Percentiles rank a stretch among this genome's conserved stretches.
Evolutionary conservation across 192 early-diverging fungal species (phyloP).

Genomic region (Backusella mclennaniae): DNA sequence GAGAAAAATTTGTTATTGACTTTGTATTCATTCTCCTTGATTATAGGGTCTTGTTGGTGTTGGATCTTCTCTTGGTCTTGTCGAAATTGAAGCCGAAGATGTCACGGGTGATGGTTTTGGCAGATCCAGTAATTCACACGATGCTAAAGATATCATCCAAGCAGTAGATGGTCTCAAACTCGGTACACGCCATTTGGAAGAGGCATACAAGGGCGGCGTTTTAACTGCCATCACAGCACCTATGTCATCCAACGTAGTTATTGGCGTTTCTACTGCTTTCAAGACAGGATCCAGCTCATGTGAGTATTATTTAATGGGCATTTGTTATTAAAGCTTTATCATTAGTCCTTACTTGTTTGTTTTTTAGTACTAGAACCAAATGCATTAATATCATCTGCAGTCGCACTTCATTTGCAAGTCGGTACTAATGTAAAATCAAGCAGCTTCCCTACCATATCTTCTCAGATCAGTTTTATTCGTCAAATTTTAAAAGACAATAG

Average conservation of each 20-base stretch:
- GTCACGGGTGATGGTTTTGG: constrained; percentile 59
- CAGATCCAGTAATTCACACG: constrained; percentile 1
- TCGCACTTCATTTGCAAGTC: constrained; percentile 61
- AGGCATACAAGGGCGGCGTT: constrained; percentile 61
- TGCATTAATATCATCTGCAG: constrained; percentile 48
- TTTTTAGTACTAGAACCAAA: constrained; percentile 30
- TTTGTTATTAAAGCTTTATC: not conserved
- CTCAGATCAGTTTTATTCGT: constrained; percentile 51
- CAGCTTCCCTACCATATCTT: constrained; percentile 49
- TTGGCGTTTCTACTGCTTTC: constrained; percentile 67
- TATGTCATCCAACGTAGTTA: constrained; percentile 45
- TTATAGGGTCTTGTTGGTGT: constrained; percentile 57
- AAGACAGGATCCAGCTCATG: constrained; percentile 55
- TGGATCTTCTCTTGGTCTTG: constrained; percentile 57
- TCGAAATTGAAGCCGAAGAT: constrained; percentile 62
- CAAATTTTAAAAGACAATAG: constrained; percentile 35
- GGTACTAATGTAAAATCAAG: constrained; percentile 45
- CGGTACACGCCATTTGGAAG: constrained; percentile 55
- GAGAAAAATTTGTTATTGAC: not conserved
- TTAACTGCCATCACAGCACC: constrained; percentile 58
- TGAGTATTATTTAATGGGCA: constrained; percentile 29
- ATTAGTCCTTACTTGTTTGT: not conserved
- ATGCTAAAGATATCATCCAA: constrained; percentile 22
- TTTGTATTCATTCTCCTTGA: not conserved
- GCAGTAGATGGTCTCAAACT: constrained; percentile 69